Conservation (phyloP, 176 grass and related monocot genomes). For the Thalia dealbata region DNA sequence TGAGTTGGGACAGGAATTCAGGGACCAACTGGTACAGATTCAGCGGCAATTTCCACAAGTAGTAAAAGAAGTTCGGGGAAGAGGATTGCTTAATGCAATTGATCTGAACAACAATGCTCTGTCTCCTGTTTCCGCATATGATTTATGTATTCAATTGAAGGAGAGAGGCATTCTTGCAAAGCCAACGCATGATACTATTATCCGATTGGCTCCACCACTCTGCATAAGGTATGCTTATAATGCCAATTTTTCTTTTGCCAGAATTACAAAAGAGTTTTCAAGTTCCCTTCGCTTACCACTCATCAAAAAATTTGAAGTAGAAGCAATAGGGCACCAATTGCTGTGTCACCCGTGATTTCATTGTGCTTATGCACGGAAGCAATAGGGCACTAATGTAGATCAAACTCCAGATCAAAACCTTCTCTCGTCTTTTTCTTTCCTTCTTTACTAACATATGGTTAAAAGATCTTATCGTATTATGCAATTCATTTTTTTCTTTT, state of each 20-base stretch:
- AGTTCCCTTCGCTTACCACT: neutral
- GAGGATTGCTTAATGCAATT: slow-evolving; percentile 83
- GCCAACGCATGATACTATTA: slow-evolving; percentile 87
- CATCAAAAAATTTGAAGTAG: neutral
- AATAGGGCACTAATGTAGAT: neutral
- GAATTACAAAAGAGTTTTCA: neutral
- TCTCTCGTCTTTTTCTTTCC: too few relatives aligned
- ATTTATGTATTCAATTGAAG: slow-evolving; percentile 91
- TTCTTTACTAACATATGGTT: too few relatives aligned
- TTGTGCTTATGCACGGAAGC: neutral
- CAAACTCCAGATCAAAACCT: neutral
- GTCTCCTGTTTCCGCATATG: slow-evolving; percentile 72
- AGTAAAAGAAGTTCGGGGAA: slow-evolving; percentile 73
- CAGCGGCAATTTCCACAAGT: slow-evolving; percentile 64
- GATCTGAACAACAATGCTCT: slow-evolving; percentile 57
- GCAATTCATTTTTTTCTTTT: too few relatives aligned
- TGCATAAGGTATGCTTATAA: slow-evolving; percentile 50
- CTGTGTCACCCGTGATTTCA: neutral
- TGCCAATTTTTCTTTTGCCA: neutral
- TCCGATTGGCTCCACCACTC: slow-evolving; percentile 69
- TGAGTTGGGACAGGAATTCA: slow-evolving; percentile 56
- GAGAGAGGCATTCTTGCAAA: slow-evolving; percentile 92
- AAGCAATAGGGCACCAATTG: neutral
- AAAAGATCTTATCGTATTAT: too few relatives aligned
- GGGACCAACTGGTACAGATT: slow-evolving; percentile 50